Base-by-base conservation (phyloP, 805 yeast genomes). In the Hanseniaspora nectarophila region DNA sequence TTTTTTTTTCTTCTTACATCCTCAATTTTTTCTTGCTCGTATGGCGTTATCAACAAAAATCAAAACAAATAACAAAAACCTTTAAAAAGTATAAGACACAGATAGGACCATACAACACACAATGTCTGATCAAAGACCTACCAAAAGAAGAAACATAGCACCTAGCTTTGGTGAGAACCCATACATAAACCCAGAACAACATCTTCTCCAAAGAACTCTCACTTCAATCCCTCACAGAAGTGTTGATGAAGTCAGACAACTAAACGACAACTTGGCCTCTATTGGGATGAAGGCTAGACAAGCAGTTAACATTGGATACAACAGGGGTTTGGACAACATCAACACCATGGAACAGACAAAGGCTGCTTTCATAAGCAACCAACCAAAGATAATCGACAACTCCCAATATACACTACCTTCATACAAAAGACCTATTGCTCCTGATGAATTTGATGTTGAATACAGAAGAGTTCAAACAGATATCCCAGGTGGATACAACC, bases 221-320 rank as follows among this genome's bases (percentile, higher is more conserved):
- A 18, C 31, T 8, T 34, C 44, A 2, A 44, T 34, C 24, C 48
- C 53, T 7, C 10, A 33, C 29, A n/a, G 33, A 20, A 26, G 35
- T 13, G 23, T 26, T 3, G 45, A 49, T 12, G 45, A 49, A 9
- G 53, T 31, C 2, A 40, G 35, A 49, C 21, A 3, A 12, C 26
- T 49, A 5, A 49, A 45, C 20, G 58, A 59, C 45, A 62, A 69
- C 24, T 69, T 82, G 23, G 73, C 78, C 38, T 73, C 80, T 0
- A 60, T 82, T 5, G 88, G 87, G 0, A 82, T 81, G 86, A 72
- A 86, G 56, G 77, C 83, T 54, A 73, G 90, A 60, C 80, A 81
- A 58, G 72, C 82, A 2, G 77, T 82, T 3, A 70, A 76, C 32
- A 79, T 80, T 42, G 88, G 88, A 1, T 80, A 81, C 61, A 62